Evolutionary conservation across 345 rosid species (phyloP).

Genomic region (Brassica juncea): DNA sequence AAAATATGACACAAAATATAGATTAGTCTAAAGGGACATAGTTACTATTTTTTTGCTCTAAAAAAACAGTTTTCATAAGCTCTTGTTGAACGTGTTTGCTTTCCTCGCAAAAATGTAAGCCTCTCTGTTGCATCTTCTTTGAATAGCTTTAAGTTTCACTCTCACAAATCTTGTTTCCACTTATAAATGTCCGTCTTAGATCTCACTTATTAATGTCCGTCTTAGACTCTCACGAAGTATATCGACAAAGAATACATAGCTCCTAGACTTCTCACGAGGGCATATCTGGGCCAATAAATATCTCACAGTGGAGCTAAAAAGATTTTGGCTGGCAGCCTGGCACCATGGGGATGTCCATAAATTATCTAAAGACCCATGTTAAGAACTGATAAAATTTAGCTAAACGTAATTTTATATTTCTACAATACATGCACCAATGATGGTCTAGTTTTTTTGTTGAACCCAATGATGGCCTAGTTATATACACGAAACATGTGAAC

Average conservation of each 20-base stretch:
- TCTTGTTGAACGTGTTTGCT: slow-evolving; percentile 1
- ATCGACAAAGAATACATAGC: background rate
- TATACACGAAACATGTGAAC: background rate
- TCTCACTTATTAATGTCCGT: background rate
- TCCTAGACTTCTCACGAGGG: background rate
- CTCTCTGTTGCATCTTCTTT: background rate
- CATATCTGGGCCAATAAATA: background rate
- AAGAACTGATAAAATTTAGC: too few relatives aligned
- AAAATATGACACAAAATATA: too few relatives aligned
- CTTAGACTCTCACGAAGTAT: background rate
- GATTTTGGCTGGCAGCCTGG: background rate
- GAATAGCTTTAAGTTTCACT: background rate
- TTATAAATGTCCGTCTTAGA: background rate
- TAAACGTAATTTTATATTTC: too few relatives aligned
- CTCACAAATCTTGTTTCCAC: background rate
- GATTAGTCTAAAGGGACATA: too few relatives aligned
- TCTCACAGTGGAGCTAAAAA: background rate
- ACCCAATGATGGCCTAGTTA: background rate
- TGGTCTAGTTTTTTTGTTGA: background rate
- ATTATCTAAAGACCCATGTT: too few relatives aligned
- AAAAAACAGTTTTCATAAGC: too few relatives aligned
- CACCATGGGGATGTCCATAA: background rate
- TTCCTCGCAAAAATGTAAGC: background rate
- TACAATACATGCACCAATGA: too few relatives aligned
- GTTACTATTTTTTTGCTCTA: too few relatives aligned